Conservation (phyloP, 2,329 filamentous ascomycete genomes). For the Capronia americana region DNA sequence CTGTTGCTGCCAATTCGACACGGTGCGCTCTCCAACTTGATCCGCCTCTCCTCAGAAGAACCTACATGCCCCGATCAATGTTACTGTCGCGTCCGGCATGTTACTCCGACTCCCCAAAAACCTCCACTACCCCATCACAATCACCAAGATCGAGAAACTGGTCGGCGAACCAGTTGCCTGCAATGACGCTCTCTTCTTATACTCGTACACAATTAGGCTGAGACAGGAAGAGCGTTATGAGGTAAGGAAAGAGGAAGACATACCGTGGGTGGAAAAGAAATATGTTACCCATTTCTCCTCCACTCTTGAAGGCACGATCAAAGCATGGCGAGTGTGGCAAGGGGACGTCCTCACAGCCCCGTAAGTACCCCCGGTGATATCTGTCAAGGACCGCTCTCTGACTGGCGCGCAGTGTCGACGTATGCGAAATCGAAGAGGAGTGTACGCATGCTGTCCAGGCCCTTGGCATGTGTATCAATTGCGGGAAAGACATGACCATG, state of each 20-base stretch:
- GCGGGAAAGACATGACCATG: slow-evolving; percentile 95
- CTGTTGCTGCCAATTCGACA: slow-evolving; percentile 10
- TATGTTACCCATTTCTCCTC: slow-evolving; percentile 83
- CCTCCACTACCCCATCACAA: slow-evolving; percentile 91
- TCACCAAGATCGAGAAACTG: slow-evolving; percentile 80
- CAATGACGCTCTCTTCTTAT: slow-evolving; percentile 80
- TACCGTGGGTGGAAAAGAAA: slow-evolving; percentile 69
- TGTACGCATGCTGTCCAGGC: slow-evolving; percentile 93
- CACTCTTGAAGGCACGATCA: slow-evolving; percentile 79
- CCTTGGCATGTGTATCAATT: slow-evolving; percentile 86
- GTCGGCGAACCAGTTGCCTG: slow-evolving; percentile 77
- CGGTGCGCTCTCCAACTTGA: neutral
- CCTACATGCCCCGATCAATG: slow-evolving; percentile 35
- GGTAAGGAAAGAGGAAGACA: slow-evolving; percentile 60
- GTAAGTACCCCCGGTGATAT: slow-evolving; percentile 42
- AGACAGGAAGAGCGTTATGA: slow-evolving; percentile 69
- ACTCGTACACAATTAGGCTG: slow-evolving; percentile 79
- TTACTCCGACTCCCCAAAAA: slow-evolving; percentile 57
- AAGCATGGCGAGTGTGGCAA: slow-evolving; percentile 72
- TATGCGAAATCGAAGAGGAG: slow-evolving; percentile 84
- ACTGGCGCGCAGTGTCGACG: slow-evolving; percentile 52
- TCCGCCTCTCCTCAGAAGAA: neutral
- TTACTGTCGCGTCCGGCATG: slow-evolving; percentile 44
- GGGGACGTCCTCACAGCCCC: slow-evolving; percentile 53
- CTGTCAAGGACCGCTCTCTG: slow-evolving; percentile 10